phyloP scores from a whole-genome alignment of 257 asterid species.

The Echium plantagineum region DNA sequence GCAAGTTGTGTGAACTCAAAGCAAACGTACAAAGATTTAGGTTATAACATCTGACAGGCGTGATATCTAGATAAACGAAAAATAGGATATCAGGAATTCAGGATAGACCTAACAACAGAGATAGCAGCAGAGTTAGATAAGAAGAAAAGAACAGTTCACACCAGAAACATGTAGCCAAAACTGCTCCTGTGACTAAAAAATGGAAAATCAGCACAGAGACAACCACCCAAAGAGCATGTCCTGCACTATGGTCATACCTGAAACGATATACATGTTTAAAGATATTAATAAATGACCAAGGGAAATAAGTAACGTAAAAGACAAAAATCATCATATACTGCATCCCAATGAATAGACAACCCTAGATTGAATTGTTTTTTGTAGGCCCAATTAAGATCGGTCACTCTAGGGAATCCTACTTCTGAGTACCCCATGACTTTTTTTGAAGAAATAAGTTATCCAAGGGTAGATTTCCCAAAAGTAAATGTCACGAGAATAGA shows the following conservation, averaged over 20 bases:
- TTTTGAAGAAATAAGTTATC: background rate
- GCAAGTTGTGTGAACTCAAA: background rate
- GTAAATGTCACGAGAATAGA: slow-evolving; percentile 5
- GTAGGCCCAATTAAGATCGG: background rate
- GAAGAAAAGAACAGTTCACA: slow-evolving; percentile 21
- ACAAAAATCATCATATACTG: too few species aligned
- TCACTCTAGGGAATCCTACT: background rate
- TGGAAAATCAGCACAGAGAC: slow-evolving; percentile 73
- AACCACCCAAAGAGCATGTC: slow-evolving; percentile 83
- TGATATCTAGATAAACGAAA: slow-evolving; percentile 5
- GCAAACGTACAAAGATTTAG: background rate
- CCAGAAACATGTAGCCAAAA: slow-evolving; percentile 92
- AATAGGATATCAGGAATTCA: background rate
- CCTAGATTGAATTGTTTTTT: background rate
- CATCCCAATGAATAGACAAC: too few species aligned
- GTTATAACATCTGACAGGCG: background rate
- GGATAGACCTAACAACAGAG: slow-evolving; percentile 1
- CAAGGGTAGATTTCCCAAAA: background rate
- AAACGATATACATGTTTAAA: slow-evolving; percentile 13
- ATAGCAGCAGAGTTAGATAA: slow-evolving; percentile 5
- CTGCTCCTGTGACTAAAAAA: slow-evolving; percentile 68
- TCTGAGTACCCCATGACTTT: background rate
- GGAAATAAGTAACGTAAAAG: background rate
- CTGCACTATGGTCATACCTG: slow-evolving; percentile 94
- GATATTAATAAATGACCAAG: too few species aligned